Base-by-base conservation (phyloP, 202 grass and related monocot genomes). In the Eragrostis tef region DNA sequence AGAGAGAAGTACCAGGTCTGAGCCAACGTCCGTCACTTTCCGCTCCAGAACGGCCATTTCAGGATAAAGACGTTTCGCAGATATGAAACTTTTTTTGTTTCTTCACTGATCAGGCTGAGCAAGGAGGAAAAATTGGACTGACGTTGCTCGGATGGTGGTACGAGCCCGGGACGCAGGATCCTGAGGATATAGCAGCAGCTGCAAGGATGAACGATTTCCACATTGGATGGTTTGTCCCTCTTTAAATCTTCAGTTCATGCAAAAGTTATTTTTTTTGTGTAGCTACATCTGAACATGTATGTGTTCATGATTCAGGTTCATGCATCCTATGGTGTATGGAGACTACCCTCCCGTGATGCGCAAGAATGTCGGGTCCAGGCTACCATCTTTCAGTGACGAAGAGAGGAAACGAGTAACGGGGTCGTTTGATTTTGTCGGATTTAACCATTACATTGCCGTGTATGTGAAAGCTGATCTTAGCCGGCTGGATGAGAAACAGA, bases 151-250 rank as follows among this genome's bases (percentile, higher is more conserved):
- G 88, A 3, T 85, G 86, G 84, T 98, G 95, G 95, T 87, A 54
- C 6, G 92, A 98, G 77, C 87, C 92, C 15, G 86, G 14, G 5
- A 93, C 92, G 3, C 36, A 83, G 42, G 67, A 48, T 39, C 59
- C 95, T 12, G 86, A 94, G n/a, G 95, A 98, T 70, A 47, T 88
- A 75, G 88, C 85, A 29, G 95, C 95, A 15, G 87, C 92, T 46
- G 70, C 73, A 67, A 90, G 95, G 87, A 92, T 90, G 86, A 84
- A 93, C 59, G 92, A 98, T 71, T 98, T 98, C 72, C 92, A 93
- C 69, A 85, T 98, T 52, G 95, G 95, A 88, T 98, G 92, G 95
- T 97, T 73, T 65, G 88, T 83, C n/a, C 8, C 70, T 4, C 15
- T 42, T 46, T 57, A 11, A 0, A 76, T 58, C 21, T 85, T 12